Evolutionary conservation across 148 eudicot species (phyloP).

Genomic region (Tetragonia tetragonoides): DNA sequence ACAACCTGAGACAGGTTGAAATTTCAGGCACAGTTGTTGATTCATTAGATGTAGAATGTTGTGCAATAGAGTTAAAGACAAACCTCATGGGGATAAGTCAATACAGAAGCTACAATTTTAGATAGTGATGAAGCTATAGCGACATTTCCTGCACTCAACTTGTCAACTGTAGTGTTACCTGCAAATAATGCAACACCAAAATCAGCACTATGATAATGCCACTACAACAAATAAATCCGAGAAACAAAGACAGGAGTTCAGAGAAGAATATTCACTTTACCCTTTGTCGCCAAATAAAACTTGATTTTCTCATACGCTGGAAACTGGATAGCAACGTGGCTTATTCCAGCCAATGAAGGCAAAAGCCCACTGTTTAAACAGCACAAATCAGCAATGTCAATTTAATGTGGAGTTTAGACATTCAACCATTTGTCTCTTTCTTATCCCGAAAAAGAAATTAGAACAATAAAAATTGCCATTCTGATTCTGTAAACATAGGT

Average conservation of each 20-base stretch:
- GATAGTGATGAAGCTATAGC: slow-evolving; percentile 76
- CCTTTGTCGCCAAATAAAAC: slow-evolving; percentile 64
- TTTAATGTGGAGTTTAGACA: neutral
- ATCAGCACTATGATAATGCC: slow-evolving; percentile 5
- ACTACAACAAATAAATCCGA: neutral
- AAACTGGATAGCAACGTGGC: slow-evolving; percentile 94
- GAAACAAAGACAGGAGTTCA: neutral
- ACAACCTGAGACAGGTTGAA: slow-evolving; percentile 55
- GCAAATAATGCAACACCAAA: slow-evolving; percentile 16
- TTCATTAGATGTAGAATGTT: neutral
- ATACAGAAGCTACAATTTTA: slow-evolving; percentile 71
- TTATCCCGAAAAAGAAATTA: too few species aligned
- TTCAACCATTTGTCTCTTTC: neutral
- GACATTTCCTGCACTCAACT: slow-evolving; percentile 57
- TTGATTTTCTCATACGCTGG: slow-evolving; percentile 88
- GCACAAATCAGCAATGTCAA: neutral
- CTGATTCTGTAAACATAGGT: neutral
- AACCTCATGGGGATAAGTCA: slow-evolving; percentile 95
- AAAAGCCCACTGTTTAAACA: slow-evolving; percentile 76
- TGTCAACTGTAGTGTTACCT: slow-evolving; percentile 61
- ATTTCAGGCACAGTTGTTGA: neutral
- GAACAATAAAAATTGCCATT: neutral
- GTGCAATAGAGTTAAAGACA: neutral
- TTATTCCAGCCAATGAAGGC: slow-evolving; percentile 89
- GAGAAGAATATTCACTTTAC: slow-evolving; percentile 34